Base-by-base conservation (phyloP, 2,329 filamentous ascomycete species). In the Parascedosporium putredinis region DNA sequence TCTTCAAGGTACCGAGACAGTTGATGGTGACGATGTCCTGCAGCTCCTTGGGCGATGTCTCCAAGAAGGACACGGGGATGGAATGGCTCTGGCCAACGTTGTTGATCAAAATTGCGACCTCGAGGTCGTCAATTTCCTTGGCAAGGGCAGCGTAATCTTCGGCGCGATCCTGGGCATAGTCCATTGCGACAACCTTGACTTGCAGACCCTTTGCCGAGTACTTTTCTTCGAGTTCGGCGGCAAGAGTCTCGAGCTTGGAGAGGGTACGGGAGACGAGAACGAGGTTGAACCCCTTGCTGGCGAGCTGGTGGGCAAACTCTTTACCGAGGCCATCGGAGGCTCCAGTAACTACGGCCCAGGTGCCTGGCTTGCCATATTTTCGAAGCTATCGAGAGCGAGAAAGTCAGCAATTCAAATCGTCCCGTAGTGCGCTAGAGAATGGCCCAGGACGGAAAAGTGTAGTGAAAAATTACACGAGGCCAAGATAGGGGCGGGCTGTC, bases 271-370 rank as follows among this genome's bases (percentile, higher is more conserved):
- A 97, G 54, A 98, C 84, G 58, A 98, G 87, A 54, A 98, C 73
- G 58, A 97, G 75, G 69, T 96, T 97, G 80, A 91, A 98, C 60
- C 90, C 90, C 64, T 93, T 90, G 54, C 80, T 74, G 22, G 93
- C 90, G 51, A 98, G 83, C 66, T 97, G 89, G 27, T 85, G 76
- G 33, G 91, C 88, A 64, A 88, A 98, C 71, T 98, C 93, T 70
- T 95, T 97, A 64, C 93, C 93, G 55, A 98, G 83, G 55, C 93
- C 94, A 67, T 98, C 93, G 9, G 90, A 96, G 47, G 91, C 93
- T 55, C 93, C 93, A 23, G 93, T 98, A 36, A 98, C 78, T 50
- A 98, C 80, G 27, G 88, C 93, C 90, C 91, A 98, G 52, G 85
- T 90, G 54, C 91, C 91, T 60, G 88, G 88, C 58, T 85, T 85